Evolutionary conservation across 306 rosid genomes (phyloP), one percentile per base, ranked within the genome.

Genomic region (Cotoneaster glaucophyllus): DNA sequence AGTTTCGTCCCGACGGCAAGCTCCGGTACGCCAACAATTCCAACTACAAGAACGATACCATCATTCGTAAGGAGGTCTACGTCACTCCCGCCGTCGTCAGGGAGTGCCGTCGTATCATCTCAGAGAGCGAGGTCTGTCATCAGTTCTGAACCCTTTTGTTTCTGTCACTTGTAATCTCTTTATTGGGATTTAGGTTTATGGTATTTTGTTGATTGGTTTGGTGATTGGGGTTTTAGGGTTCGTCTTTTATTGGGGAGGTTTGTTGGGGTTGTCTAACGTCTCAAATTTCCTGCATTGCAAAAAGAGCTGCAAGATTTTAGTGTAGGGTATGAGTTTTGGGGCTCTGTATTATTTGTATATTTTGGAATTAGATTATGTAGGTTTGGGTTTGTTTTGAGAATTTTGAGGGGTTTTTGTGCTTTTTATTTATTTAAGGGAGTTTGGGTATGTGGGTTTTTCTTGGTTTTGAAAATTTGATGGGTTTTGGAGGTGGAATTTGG

Each of bases 11-110:
- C 2, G 96, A 90, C 52, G 99, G 99, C 0, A 95, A 90, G 86
- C 99, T 95, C 15, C 96, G 99, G 4, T 95, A 95, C 54, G 99
- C 99, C 48, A 95, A 95, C 84, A 95, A 95, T 83, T 95, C 99
- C 85, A 95, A 95, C 84, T 95, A 95, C 97, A 95, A 95, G 78
- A 95, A 95, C 88, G 98, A 95, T 76, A 95, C 97, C 76, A 95
- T 95, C 85, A 95, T 95, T 58, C 98, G 99, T 80, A 95, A 95
- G 85, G 97, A 95, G 85, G 93, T 92, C 79, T 95, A 87, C 70
- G 92, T 95, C 74, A 89, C 97, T 56, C 97, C 99, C 11, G 96
- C 97, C 31, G 97, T 92, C 37, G 80, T 95, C 67, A 92, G 96
- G 24, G 97, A 95, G 77, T 95, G 97, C 26, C 97, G 97, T 45